Evolutionary conservation across 805 yeast genomes (phyloP).

Genomic region (Cyberlindnera meyerae): DNA sequence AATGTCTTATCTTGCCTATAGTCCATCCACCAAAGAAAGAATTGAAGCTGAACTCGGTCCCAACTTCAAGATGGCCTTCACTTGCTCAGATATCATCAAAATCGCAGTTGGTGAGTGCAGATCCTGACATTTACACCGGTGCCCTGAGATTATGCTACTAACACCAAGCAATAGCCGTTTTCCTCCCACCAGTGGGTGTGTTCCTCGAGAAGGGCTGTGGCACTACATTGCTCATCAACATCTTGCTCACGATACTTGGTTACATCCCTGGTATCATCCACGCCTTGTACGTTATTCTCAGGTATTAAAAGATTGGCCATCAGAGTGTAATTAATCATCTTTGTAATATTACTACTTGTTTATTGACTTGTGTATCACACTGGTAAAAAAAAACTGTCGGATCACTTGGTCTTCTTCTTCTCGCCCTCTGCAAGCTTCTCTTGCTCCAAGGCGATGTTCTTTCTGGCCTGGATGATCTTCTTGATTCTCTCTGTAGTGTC

Average conservation of each 20-base stretch:
- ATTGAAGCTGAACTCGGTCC: neutral
- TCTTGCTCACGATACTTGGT: constrained; percentile 60
- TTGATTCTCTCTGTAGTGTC: constrained; percentile 39
- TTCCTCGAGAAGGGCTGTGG: constrained; percentile 48
- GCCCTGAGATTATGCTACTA: constrained; percentile 1
- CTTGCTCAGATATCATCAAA: constrained; percentile 45
- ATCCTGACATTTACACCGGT: too few species aligned
- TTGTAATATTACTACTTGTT: too few species aligned
- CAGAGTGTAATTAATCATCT: neutral
- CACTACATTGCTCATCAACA: constrained; percentile 35
- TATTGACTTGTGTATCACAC: too few species aligned
- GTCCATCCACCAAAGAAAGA: neutral
- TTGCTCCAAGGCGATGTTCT: constrained; percentile 1
- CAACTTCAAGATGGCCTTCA: constrained; percentile 35
- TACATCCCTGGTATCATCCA: constrained; percentile 69
- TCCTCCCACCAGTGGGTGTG: constrained; percentile 56
- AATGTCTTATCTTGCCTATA: neutral
- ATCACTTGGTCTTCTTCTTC: constrained; percentile 16
- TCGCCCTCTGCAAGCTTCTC: constrained; percentile 9
- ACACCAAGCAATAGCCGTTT: constrained; percentile 31
- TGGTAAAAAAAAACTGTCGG: too few species aligned
- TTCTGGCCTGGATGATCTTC: constrained; percentile 27
- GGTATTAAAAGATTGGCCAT: constrained; percentile 21
- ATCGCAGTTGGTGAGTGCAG: constrained; percentile 30
- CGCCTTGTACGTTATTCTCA: constrained; percentile 47